phyloP scores from a whole-genome alignment of 176 grass and related monocot genomes.

The Ampelocalamus luodianensis region DNA sequence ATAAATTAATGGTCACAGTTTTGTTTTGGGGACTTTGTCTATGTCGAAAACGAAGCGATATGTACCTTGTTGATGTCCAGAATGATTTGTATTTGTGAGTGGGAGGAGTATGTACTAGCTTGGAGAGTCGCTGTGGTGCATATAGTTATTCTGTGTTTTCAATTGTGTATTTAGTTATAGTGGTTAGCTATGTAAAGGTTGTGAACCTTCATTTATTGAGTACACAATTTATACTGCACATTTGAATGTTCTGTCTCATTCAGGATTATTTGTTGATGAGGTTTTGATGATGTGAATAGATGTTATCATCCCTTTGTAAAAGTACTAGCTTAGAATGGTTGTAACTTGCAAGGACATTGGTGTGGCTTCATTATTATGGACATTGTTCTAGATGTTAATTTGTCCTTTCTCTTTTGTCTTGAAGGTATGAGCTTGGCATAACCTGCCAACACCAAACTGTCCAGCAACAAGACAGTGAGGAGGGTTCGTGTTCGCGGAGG shows the following conservation, averaged over 20 bases:
- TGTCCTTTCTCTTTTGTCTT: background rate
- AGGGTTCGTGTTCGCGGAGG: constrained; percentile 53
- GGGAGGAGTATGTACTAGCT: background rate
- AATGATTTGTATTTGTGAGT: too few relatives aligned
- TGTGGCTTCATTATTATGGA: background rate
- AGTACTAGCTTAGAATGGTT: background rate
- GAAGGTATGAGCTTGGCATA: constrained; percentile 60
- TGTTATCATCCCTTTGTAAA: background rate
- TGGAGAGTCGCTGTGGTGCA: background rate
- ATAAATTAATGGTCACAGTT: too few relatives aligned
- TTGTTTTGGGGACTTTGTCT: too few relatives aligned
- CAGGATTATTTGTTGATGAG: background rate
- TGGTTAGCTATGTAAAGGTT: background rate
- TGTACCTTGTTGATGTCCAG: too few relatives aligned
- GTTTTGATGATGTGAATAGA: background rate
- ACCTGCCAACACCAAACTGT: constrained; percentile 51
- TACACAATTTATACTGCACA: background rate
- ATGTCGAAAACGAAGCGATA: too few relatives aligned
- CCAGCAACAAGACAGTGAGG: constrained; percentile 57
- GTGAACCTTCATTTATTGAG: background rate
- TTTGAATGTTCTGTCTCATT: background rate
- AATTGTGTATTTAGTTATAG: background rate
- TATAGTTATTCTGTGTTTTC: background rate
- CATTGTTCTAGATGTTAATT: background rate
- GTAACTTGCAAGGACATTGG: background rate